Base-by-base conservation (phyloP, 306 rosid genomes). In the Castanopsis chinensis region DNA sequence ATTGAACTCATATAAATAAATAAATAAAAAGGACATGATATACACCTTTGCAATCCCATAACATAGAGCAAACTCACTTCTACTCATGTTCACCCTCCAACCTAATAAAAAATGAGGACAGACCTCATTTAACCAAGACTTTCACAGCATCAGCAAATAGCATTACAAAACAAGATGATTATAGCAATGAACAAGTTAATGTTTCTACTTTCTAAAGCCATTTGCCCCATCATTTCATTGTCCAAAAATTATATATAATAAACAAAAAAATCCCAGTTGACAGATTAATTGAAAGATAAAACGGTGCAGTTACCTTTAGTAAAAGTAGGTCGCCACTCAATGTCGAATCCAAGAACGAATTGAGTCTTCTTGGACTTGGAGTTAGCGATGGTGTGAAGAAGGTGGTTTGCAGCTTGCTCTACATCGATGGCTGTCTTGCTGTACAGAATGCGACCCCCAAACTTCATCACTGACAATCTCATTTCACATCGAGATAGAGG, bases 401-500 rank as follows among this genome's bases (percentile, higher is more conserved):
- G 45, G 45, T 41, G 45, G 45, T 41, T 41, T 41, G 45, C 72
- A 68, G 72, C 72, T 4, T 68, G 37, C 25, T 68, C 72, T 35
- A 68, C 72, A 49, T 68, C 72, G 0, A 63, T 73, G 52, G 78
- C 76, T 21, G 93, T 95, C 78, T 89, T 80, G 85, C 96, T 89
- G 72, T 92, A 95, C 76, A 56, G n/a, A 80, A 95, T 88, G 61
- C 63, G 57, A 52, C 98, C 99, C 68, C 78, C 75, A 80, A 91
- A 95, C 78, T 79, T 92, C 86, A 95, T 63, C 57, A 54, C 89
- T 61, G 98, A 92, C 64, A 88, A 80, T 77, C 78, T 79, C 91
- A 81, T 91, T 83, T 79, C 87, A 63, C 83, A 86, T 49, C 84
- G 90, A 0, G 95, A 91, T 45, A 72, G 76, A 63, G 74, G 45